phyloP scores from a whole-genome alignment of 163 green algal genomes.

The Scenedesmus sp. region DNA sequence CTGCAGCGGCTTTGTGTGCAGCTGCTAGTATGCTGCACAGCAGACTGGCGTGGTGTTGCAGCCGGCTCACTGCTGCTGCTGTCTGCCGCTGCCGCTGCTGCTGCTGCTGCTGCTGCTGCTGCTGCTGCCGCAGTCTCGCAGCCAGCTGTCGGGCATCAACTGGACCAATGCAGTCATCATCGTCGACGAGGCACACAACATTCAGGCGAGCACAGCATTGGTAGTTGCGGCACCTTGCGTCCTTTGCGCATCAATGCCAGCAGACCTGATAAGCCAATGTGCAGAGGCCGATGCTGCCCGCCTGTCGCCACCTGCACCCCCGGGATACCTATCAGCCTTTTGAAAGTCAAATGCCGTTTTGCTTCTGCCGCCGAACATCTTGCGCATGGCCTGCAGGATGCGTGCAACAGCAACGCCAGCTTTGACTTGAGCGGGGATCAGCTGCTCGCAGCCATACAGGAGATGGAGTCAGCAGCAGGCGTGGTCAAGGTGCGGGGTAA shows the following conservation, averaged over 20 bases:
- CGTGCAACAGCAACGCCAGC: slow-evolving; percentile 87
- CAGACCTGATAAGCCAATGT: no score
- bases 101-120: not conserved
- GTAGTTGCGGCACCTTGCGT: not conserved
- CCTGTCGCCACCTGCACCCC: no score
- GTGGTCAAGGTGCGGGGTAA: slow-evolving; percentile 21
- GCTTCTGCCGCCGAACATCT: not conserved
- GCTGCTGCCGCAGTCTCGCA: slow-evolving; percentile 43
- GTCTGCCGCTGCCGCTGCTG: not conserved
- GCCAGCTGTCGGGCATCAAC: slow-evolving; percentile 58
- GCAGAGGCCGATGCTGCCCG: no score
- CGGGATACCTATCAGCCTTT: no score
- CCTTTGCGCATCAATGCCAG: no score
- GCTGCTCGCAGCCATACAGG: slow-evolving; percentile 37
- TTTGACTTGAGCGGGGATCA: slow-evolving; percentile 84
- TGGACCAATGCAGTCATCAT: slow-evolving; percentile 88
- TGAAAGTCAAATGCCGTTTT: no score
- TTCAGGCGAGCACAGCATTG: slow-evolving; percentile 73
- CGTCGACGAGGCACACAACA: slow-evolving; percentile 99
- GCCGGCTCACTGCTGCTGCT: not conserved
- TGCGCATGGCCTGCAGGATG: slow-evolving; percentile 66
- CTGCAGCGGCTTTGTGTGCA: not conserved
- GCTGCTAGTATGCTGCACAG: not conserved
- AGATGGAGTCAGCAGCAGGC: slow-evolving; percentile 45
- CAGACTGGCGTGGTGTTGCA: not conserved